Conservation (phyloP, 2,329 filamentous ascomycete species). For the Cytospora chrysosperma region DNA sequence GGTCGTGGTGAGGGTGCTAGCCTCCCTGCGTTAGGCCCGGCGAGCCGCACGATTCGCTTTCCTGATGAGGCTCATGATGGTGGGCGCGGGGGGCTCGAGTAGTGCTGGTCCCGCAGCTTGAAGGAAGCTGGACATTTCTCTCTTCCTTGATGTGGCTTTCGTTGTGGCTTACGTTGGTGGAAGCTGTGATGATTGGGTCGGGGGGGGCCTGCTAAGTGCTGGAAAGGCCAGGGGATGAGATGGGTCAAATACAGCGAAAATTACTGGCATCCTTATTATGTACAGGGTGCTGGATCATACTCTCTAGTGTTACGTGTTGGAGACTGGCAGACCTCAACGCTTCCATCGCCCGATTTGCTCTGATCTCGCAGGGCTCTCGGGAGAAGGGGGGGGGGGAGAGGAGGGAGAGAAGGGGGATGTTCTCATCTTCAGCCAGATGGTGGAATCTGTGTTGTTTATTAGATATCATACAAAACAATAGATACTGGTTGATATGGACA, state of each 20-base stretch:
- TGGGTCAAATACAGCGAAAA: background rate
- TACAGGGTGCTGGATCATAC: too few relatives aligned
- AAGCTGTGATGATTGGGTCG: too few relatives aligned
- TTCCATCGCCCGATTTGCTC: too few relatives aligned
- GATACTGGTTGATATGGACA: too few relatives aligned
- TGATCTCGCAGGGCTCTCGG: too few relatives aligned
- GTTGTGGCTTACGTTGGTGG: background rate
- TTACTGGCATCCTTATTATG: background rate
- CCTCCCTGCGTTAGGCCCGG: slow-evolving; percentile 23
- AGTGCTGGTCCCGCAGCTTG: background rate
- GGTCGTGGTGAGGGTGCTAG: background rate
- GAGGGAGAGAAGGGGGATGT: too few relatives aligned
- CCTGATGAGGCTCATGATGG: slow-evolving; percentile 37
- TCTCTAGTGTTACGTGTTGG: background rate
- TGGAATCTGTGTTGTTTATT: too few relatives aligned
- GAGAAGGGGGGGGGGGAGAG: too few relatives aligned
- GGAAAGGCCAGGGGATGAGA: background rate
- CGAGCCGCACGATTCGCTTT: slow-evolving; percentile 43
- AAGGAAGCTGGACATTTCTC: background rate
- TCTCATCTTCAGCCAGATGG: too few relatives aligned
- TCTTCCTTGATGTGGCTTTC: background rate
- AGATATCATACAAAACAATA: too few relatives aligned
- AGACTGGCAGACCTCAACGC: too few relatives aligned
- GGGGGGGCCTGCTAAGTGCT: background rate
- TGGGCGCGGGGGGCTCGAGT: background rate